phyloP scores from a whole-genome alignment of 2,329 filamentous ascomycete genomes.

The Trichoderma aggressivum region DNA sequence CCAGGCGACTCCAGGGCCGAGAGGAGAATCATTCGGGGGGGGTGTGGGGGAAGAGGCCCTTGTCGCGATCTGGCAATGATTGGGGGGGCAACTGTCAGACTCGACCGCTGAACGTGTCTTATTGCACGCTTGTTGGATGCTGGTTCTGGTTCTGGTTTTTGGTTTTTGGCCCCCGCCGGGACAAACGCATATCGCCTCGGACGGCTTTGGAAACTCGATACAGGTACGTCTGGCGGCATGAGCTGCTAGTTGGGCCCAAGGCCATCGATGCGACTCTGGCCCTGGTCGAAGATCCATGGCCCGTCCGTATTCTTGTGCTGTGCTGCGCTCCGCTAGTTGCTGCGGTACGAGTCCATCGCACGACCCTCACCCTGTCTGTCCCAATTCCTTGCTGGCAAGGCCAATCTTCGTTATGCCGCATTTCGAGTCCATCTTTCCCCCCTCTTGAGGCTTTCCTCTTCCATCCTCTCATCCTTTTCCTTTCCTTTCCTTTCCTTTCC shows the following conservation, averaged over 20 bases:
- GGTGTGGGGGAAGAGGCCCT: background rate
- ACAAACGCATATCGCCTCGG: background rate
- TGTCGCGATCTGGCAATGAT: background rate
- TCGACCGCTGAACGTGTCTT: background rate
- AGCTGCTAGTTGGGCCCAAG: background rate
- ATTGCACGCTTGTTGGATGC: too few relatives aligned
- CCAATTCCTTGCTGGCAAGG: background rate
- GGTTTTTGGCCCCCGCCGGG: background rate
- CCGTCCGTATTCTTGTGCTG: background rate
- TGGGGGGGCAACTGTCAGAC: background rate
- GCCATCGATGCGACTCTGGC: background rate
- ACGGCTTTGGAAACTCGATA: background rate
- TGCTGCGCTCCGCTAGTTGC: background rate
- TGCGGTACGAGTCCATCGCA: background rate
- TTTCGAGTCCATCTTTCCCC: background rate
- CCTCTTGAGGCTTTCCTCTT: background rate
- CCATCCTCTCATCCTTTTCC: background rate
- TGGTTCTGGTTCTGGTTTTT: too few relatives aligned
- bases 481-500: background rate
- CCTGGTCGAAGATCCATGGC: background rate
- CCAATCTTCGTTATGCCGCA: background rate
- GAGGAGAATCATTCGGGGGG: background rate
- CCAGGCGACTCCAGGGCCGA: background rate
- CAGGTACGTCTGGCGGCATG: background rate
- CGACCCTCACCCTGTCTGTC: background rate